Evolutionary conservation across 108 stramenopile species (phyloP).

Genomic region (Nitzschia palea): DNA sequence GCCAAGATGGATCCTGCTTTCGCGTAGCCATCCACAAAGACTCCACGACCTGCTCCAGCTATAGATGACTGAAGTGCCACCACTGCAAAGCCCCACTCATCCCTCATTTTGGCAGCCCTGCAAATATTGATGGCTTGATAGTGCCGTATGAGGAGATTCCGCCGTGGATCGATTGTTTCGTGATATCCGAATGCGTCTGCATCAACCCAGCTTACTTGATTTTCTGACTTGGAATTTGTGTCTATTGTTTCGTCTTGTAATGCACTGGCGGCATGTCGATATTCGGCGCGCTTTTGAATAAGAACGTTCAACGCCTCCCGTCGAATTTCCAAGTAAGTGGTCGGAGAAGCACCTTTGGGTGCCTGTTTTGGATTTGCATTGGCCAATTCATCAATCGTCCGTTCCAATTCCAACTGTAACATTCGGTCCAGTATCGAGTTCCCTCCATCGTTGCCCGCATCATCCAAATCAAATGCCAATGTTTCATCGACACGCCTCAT

Average conservation of each 20-base stretch:
- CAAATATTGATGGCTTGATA: conserved; percentile 73
- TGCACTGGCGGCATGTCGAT: not conserved
- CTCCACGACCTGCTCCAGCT: conserved; percentile 75
- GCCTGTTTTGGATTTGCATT: conserved; percentile 13
- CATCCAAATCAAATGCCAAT: conserved; percentile 21
- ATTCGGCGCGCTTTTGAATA: conserved; percentile 25
- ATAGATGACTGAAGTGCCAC: conserved; percentile 65
- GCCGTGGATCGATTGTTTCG: conserved; percentile 24
- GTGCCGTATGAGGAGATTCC: conserved; percentile 57
- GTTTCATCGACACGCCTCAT: conserved; percentile 57
- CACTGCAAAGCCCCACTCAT: conserved; percentile 46
- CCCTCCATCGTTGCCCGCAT: conserved; percentile 9
- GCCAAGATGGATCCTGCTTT: conserved; percentile 72
- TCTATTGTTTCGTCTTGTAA: too few relatives aligned
- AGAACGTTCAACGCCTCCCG: conserved; percentile 53
- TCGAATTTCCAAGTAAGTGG: conserved; percentile 53
- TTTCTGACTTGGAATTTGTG: not conserved
- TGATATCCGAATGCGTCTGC: conserved; percentile 39
- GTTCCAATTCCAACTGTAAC: conserved; percentile 21
- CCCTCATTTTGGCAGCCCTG: conserved; percentile 53
- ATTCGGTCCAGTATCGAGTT: conserved; percentile 17
- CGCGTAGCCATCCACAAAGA: conserved; percentile 82
- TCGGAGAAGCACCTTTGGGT: conserved; percentile 27
- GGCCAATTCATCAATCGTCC: conserved; percentile 9
- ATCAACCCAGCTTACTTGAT: conserved; percentile 19